phyloP scores from a whole-genome alignment of 2,329 filamentous ascomycete genomes.

The Sporothrix mexicana region DNA sequence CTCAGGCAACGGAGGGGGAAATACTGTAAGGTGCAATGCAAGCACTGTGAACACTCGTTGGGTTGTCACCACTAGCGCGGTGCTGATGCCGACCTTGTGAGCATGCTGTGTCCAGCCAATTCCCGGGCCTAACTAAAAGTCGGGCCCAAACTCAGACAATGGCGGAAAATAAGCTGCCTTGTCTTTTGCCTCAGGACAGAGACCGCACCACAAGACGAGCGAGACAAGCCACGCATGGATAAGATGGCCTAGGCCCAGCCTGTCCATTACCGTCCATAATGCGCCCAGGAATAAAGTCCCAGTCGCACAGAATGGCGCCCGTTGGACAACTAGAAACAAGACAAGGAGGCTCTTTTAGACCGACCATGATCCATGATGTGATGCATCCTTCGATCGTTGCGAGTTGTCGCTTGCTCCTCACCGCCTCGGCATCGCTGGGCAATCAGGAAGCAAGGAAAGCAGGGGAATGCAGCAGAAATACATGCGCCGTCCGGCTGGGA shows the following conservation, averaged over 20 bases:
- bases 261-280: background rate
- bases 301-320: slow-evolving; percentile 9
- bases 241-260: background rate
- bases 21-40: slow-evolving; percentile 21
- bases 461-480: background rate
- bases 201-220: background rate
- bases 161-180: background rate
- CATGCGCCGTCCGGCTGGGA: slow-evolving; percentile 9
- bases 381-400: background rate
- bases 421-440: slow-evolving; percentile 15
- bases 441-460: background rate
- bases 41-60: background rate
- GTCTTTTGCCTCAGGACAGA: background rate
- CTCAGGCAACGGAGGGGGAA: background rate
- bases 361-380: too few relatives aligned
- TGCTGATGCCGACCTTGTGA: background rate
- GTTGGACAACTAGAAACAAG: background rate
- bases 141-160: background rate
- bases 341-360: background rate
- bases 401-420: background rate
- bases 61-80: slow-evolving; percentile 11
- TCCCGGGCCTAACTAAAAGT: background rate
- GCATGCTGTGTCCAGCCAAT: slow-evolving; percentile 12
- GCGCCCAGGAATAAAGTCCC: slow-evolving; percentile 11
- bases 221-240: background rate